Evolutionary conservation across 805 yeast genomes (phyloP), one percentile per base, ranked within the genome.

Genomic region (Teunomyces funiuensis): DNA sequence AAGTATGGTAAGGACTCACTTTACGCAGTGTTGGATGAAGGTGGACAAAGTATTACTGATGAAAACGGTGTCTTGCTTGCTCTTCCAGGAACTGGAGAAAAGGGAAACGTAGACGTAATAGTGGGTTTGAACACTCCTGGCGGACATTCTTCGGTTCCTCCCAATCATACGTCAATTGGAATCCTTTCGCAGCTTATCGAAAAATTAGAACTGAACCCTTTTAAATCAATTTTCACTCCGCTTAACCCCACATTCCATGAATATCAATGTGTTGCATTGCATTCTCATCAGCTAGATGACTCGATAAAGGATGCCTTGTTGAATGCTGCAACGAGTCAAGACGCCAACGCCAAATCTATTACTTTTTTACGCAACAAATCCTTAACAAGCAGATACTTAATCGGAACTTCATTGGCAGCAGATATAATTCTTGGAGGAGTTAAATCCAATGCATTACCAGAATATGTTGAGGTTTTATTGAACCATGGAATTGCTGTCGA

Each of bases 381-480:
- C n/a, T 43, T 49, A 37, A 15, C 40, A 8, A 38, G 25, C 18
- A 61, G 68, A 43, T 77, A 73, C 46, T 57, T 75, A 38, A 61
- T 82, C 17, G 66, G 73, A 40, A 84, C 91, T 0, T 74, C 87
- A 4, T 87, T 80, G 60, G 85, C 91, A 0, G 71, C 76, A 34
- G 88, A 83, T 53, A 71, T 82, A 17, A 69, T 87, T 44, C 55
- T 63, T 9, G 93, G 93, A 20, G 95, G 95, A 33, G 74, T 80
- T 43, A 86, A 86, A 61, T 72, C 82, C 18, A 86, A 86, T 54
- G 89, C 93, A 1, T 64, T 86, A 36, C 95, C 95, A 2, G 91
- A 85, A 55, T 60, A 69, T 18, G 77, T 77, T 3, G 59, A 63
- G 22, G 66, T 80, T 30, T 55, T 72, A 26, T 69, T 83, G 33